Evolutionary conservation across 2,329 filamentous ascomycete genomes (phyloP).

Genomic region (Coniochaeta ligniaria): DNA sequence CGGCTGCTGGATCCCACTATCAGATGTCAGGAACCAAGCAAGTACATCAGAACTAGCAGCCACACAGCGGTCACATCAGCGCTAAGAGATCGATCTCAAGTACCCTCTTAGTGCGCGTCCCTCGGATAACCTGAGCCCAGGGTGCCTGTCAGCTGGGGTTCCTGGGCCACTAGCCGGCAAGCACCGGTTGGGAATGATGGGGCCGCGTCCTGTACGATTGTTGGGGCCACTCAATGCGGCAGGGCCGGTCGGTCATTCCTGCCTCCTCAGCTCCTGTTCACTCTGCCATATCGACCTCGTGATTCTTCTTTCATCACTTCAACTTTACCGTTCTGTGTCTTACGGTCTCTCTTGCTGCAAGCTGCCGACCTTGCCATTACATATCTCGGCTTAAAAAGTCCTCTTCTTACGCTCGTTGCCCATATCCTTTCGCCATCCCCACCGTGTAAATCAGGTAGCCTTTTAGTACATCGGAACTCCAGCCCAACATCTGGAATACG

Average conservation of each 20-base stretch:
- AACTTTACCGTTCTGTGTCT: background rate
- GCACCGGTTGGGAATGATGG: background rate
- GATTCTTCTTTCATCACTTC: background rate
- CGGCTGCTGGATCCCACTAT: background rate
- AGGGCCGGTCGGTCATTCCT: background rate
- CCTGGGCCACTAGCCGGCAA: conserved; percentile 1
- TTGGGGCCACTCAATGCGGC: conserved; percentile 1
- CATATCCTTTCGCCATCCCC: background rate
- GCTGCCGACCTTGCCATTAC: background rate
- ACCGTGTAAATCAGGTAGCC: background rate
- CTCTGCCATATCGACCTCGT: background rate
- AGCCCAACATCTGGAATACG: background rate
- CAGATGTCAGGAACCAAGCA: background rate
- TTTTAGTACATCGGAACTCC: background rate
- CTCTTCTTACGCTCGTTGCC: background rate
- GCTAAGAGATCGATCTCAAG: background rate
- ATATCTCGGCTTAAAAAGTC: background rate
- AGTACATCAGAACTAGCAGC: background rate
- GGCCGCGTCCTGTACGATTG: background rate
- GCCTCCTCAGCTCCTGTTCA: background rate
- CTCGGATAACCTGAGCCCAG: background rate
- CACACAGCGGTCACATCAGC: background rate
- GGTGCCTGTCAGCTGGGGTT: background rate
- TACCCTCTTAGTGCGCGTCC: background rate
- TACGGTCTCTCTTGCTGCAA: background rate